Conservation (phyloP, 331 rosid genomes). For the Saraca asoca region DNA sequence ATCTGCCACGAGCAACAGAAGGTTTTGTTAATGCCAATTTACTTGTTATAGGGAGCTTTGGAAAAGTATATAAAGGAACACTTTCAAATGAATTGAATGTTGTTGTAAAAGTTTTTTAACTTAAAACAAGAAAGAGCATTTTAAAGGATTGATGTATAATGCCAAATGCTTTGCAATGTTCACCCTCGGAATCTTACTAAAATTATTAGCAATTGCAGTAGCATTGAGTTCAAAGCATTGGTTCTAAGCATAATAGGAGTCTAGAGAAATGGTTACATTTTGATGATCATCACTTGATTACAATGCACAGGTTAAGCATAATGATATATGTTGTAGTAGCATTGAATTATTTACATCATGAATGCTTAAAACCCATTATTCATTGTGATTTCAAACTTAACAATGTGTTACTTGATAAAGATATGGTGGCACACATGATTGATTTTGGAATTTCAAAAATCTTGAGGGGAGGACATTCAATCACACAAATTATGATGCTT, state of each 20-base stretch:
- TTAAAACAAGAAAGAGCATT: neutral
- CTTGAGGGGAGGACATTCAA: neutral
- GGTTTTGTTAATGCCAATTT: neutral
- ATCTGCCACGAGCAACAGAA: neutral
- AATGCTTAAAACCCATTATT: neutral
- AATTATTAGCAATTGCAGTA: neutral
- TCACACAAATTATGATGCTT: neutral
- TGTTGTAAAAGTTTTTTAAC: neutral
- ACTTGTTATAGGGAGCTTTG: neutral
- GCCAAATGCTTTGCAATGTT: neutral
- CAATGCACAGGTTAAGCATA: neutral
- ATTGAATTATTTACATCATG: constrained; percentile 5
- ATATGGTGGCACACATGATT: neutral
- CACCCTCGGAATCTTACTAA: neutral
- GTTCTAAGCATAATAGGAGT: constrained; percentile 4
- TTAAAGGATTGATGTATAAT: neutral
- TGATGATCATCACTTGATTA: neutral
- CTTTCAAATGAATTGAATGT: neutral
- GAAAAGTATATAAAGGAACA: neutral
- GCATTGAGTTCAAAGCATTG: neutral
- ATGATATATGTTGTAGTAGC: constrained; percentile 1
- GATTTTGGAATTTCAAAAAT: constrained; percentile 1
- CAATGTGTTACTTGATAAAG: neutral
- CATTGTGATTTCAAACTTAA: constrained; percentile 12
- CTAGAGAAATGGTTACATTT: constrained; percentile 1